Percentiles rank a stretch among this genome's conserved stretches.
Conservation (phyloP, 1,139 yeast species). For the Geotrichum europaeum region DNA sequence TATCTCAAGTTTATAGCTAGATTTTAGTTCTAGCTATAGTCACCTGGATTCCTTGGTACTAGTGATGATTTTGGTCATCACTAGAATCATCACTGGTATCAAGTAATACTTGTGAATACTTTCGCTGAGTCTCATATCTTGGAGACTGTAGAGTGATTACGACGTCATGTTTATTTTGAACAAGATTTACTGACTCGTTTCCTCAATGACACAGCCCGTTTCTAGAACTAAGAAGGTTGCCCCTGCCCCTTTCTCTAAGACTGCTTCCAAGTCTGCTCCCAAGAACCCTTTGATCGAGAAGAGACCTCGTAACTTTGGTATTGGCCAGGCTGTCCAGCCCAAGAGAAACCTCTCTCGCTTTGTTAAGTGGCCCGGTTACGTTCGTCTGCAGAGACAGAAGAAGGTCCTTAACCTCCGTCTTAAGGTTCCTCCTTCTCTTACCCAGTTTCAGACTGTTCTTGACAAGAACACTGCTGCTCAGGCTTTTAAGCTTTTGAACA, state of each 20-base stretch:
- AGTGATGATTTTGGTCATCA: neutral
- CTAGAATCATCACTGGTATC: neutral
- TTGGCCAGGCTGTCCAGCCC: constrained; percentile 93
- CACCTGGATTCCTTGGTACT: neutral
- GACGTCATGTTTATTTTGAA: constrained; percentile 16
- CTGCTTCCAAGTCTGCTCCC: constrained; percentile 34
- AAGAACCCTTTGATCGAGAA: constrained; percentile 77
- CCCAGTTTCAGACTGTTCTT: constrained; percentile 91
- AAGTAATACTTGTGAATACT: constrained; percentile 2
- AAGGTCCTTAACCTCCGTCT: constrained; percentile 90
- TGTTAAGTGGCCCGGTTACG: constrained; percentile 98
- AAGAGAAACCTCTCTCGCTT: constrained; percentile 92
- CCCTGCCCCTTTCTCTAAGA: constrained; percentile 72
- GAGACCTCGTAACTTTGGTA: constrained; percentile 90
- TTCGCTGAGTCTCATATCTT: constrained; percentile 19
- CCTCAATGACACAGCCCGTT: constrained; percentile 81
- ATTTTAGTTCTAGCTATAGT: neutral
- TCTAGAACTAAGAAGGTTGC: constrained; percentile 66
- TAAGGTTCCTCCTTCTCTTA: constrained; percentile 97
- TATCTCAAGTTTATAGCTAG: neutral
- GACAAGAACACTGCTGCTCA: constrained; percentile 98
- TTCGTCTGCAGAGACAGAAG: constrained; percentile 96
- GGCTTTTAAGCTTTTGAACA: constrained; percentile 93
- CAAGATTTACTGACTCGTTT: constrained; percentile 31
- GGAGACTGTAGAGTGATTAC: constrained; percentile 34